Percentiles rank a stretch among this genome's conserved stretches.
Conservation (phyloP, 805 yeast species). For the Lipomyces kockii region DNA sequence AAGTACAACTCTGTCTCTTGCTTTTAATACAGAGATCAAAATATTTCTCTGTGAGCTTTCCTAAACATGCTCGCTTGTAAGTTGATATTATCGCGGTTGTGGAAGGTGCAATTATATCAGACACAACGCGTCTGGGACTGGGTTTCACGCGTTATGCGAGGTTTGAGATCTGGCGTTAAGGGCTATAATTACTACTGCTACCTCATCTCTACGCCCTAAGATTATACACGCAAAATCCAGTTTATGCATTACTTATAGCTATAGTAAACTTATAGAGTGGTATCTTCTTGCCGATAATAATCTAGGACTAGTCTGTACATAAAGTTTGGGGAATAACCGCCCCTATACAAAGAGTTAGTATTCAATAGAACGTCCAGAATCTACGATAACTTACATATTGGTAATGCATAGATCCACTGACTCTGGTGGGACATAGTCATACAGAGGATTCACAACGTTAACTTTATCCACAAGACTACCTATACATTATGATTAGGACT, state of each 20-base stretch:
- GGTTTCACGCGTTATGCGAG: no score
- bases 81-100: no score
- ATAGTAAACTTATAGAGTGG: constrained; percentile 48
- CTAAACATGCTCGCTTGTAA: no score
- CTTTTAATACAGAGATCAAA: background rate
- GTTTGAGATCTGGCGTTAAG: background rate
- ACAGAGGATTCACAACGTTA: constrained; percentile 83
- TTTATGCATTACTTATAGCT: background rate
- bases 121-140: no score
- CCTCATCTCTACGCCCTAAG: background rate
- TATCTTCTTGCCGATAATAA: constrained; percentile 87
- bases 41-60: background rate
- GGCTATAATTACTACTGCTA: no score
- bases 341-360: constrained; percentile 46
- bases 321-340: constrained; percentile 96
- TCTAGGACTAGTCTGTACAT: constrained; percentile 94
- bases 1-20: background rate
- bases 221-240: background rate
- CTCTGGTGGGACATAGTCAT: constrained; percentile 92
- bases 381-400: constrained; percentile 57
- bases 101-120: no score
- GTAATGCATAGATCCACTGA: constrained; percentile 92
- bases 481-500: background rate
- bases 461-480: constrained; percentile 64
- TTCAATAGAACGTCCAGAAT: background rate